Base-by-base conservation (phyloP, 2,329 filamentous ascomycete species). In the Fusarium mexicanum region DNA sequence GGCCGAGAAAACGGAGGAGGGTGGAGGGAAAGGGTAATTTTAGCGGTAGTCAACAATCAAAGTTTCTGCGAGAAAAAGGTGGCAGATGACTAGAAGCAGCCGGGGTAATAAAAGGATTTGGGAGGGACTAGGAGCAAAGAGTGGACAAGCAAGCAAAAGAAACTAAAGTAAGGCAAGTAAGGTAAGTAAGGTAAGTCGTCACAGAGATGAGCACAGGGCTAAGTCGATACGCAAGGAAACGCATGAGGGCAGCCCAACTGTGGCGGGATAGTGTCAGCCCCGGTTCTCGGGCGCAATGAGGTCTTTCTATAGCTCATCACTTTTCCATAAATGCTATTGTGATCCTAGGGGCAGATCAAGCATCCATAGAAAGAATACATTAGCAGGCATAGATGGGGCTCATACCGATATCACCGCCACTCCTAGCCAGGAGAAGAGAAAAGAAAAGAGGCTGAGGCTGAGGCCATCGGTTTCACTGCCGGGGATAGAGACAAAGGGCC, bases 241-340 rank as follows among this genome's bases (percentile, higher is more conserved):
- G 72, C 63, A 72, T 58, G 47, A 74, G 60, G 65, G 64, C 73
- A 74, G 64, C 64, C 67, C 51, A 44, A 53, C 41, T 53, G 60
- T 72, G 60, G 61, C 51, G 69, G 69, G 60, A 58, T 62, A 73
- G 29, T 69, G 51, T 61, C 57, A 70, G 70, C 58, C 69, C 69
- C 69, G 44, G 64, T 59, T 64, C 51, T 68, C 40, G 67, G 67
- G 71, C 62, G 47, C 59, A 62, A 60, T 53, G 63, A 74, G 72
- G 43, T 61, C 67, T 74, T 74, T 74, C 67, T 69, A 74, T 74
- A 74, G 71, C 67, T 72, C 61, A 69, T 65, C 29, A 38, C 51
- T 51, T 47, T 53, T 54, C 41, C 17, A 51, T 51, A 33, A 33
- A 53, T 63, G 29, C 26, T 29, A 64, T 59, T 46, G 33, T 63